Evolutionary conservation across 169 alveolate genomes (phyloP).

Genomic region (Eimeria necatrix): DNA sequence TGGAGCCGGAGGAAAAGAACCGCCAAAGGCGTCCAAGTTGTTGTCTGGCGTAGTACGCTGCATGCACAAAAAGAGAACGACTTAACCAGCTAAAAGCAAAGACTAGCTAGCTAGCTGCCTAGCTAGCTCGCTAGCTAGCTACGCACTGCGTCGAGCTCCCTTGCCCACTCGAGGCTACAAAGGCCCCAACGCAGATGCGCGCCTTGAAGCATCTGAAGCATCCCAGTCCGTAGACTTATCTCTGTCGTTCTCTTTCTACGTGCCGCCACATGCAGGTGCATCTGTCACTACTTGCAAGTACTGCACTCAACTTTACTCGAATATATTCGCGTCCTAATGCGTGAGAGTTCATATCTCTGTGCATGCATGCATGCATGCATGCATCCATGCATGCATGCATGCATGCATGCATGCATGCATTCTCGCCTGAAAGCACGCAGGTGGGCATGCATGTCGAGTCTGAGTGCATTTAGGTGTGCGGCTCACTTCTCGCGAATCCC

Average conservation of each 20-base stretch:
- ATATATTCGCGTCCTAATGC: no score
- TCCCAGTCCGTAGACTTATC: not conserved
- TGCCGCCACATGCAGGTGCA: no score
- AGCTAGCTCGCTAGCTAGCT: no score
- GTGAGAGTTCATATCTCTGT: no score
- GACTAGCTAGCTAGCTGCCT: no score
- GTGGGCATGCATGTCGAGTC: not conserved
- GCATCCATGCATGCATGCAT: not conserved
- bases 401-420: slow-evolving; percentile 10
- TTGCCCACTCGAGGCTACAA: no score
- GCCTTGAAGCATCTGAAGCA: not conserved
- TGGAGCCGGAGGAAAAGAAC: not conserved
- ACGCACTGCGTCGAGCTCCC: no score
- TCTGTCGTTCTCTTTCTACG: no score
- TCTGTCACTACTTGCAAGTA: no score
- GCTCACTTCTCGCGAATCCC: slow-evolving; percentile 24
- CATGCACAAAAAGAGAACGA: not conserved
- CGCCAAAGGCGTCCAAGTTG: slow-evolving; percentile 19
- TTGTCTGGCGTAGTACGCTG: slow-evolving; percentile 13
- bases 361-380: not conserved
- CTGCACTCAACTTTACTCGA: no score
- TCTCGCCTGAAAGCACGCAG: not conserved
- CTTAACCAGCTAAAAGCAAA: no score
- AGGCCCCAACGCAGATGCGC: not conserved
- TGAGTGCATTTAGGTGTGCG: not conserved